phyloP scores from a whole-genome alignment of 306 rosid species.

The Psophocarpus tetragonolobus region DNA sequence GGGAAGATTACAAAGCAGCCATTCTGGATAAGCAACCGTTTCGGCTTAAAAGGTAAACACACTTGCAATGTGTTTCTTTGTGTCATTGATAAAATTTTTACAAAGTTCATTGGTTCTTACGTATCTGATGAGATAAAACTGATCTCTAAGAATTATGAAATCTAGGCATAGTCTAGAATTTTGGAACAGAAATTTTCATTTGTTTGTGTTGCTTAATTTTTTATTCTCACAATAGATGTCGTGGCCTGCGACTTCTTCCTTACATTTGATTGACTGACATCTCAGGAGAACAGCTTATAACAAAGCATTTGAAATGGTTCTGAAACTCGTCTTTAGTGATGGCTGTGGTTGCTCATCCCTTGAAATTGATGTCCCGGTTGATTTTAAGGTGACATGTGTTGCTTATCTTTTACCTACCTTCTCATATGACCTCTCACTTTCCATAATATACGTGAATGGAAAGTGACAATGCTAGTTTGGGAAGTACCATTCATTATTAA shows the following conservation, averaged over 20 bases:
- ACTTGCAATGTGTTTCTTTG: constrained; percentile 7
- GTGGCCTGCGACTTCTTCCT: constrained; percentile 26
- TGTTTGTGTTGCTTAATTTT: constrained; percentile 7
- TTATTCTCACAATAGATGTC: neutral
- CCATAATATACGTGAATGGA: constrained; percentile 14
- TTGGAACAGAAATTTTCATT: neutral
- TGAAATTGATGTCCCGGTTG: constrained; percentile 71
- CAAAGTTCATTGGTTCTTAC: constrained; percentile 18
- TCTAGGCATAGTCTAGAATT: neutral
- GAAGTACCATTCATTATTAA: constrained; percentile 6
- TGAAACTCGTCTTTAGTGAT: constrained; percentile 79
- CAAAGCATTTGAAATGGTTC: constrained; percentile 81
- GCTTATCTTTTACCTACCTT: constrained; percentile 7
- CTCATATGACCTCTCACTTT: constrained; percentile 12
- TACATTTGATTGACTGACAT: constrained; percentile 38
- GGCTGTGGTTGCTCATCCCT: constrained; percentile 76
- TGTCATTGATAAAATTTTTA: constrained; percentile 1
- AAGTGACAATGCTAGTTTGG: neutral
- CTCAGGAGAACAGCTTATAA: constrained; percentile 72
- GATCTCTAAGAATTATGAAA: constrained; percentile 13
- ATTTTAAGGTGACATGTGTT: constrained; percentile 68
- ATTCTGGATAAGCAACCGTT: constrained; percentile 51
- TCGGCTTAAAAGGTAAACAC: constrained; percentile 52
- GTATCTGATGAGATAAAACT: constrained; percentile 1
- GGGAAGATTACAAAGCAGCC: constrained; percentile 57